Conservation (phyloP, 495 filamentous ascomycete species). For the Corynascus novoguineensis region DNA sequence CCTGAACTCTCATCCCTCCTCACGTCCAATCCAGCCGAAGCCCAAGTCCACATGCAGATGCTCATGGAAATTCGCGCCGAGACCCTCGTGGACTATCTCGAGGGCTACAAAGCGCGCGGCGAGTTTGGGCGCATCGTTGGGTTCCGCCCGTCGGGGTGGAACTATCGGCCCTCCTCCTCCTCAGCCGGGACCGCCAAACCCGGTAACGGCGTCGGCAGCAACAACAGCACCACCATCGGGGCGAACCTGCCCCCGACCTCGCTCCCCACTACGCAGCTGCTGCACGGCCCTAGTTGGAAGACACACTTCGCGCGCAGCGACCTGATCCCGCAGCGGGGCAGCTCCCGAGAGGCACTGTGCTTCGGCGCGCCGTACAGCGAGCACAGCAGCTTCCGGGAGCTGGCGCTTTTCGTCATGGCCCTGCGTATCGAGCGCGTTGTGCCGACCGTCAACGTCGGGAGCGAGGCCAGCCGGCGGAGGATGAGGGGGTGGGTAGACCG, state of each 20-base stretch:
- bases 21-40: constrained; percentile 72
- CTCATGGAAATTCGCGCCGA: constrained; percentile 86
- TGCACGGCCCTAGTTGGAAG: constrained; percentile 69
- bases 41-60: constrained; percentile 96
- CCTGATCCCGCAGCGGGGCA: constrained; percentile 72
- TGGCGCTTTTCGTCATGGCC: constrained; percentile 87
- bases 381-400: constrained; percentile 87
- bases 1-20: constrained; percentile 68
- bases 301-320: constrained; percentile 58
- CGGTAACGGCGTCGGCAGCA: neutral
- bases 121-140: constrained; percentile 79
- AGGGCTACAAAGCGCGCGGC: constrained; percentile 58
- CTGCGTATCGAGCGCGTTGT: constrained; percentile 82
- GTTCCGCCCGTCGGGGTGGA: constrained; percentile 89
- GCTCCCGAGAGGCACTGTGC: constrained; percentile 66
- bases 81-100: constrained; percentile 82
- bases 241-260: constrained; percentile 34
- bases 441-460: constrained; percentile 90
- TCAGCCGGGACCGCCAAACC: neutral
- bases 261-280: constrained; percentile 49
- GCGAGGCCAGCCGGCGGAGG: constrained; percentile 52
- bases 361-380: constrained; percentile 94
- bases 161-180: constrained; percentile 58
- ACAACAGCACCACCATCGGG: neutral
- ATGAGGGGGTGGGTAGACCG: constrained; percentile 92